phyloP scores from a whole-genome alignment of 345 rosid genomes.

The Syzygium aromaticum region DNA sequence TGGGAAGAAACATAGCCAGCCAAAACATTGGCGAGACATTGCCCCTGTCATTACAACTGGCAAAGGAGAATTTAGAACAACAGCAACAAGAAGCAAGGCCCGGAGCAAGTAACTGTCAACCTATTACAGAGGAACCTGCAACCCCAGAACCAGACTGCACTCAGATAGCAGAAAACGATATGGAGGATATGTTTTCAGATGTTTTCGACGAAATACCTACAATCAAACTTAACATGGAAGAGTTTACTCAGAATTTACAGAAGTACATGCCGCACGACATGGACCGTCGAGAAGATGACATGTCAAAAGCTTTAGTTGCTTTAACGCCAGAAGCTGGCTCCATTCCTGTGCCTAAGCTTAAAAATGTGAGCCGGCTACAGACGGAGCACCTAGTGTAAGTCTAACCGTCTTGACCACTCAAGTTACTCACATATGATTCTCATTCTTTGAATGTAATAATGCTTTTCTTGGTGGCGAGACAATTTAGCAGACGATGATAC shows the following conservation, averaged over 20 bases:
- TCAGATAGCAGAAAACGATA: constrained; percentile 36
- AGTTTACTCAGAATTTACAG: constrained; percentile 53
- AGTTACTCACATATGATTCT: too few relatives aligned
- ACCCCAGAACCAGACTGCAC: constrained; percentile 54
- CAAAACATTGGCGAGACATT: constrained; percentile 20
- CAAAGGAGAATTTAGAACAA: constrained; percentile 8
- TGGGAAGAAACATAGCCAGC: neutral
- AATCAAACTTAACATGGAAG: constrained; percentile 60
- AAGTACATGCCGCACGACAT: constrained; percentile 47
- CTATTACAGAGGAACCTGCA: constrained; percentile 83
- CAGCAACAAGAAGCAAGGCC: neutral
- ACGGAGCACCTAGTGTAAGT: constrained; percentile 96
- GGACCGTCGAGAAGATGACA: constrained; percentile 54
- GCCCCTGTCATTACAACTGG: too few relatives aligned
- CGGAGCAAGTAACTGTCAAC: constrained; percentile 8
- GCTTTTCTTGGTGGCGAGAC: too few relatives aligned
- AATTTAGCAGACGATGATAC: too few relatives aligned
- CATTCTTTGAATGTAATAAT: too few relatives aligned
- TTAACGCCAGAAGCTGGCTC: constrained; percentile 65
- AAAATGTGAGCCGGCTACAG: constrained; percentile 18
- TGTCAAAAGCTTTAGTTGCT: constrained; percentile 76
- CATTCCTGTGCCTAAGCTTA: too few relatives aligned
- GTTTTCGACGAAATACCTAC: constrained; percentile 81
- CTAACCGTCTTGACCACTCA: neutral
- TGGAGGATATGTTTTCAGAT: constrained; percentile 50